Conservation (phyloP, 2,329 filamentous ascomycete species). For the Trichophyton mentagrophytes region DNA sequence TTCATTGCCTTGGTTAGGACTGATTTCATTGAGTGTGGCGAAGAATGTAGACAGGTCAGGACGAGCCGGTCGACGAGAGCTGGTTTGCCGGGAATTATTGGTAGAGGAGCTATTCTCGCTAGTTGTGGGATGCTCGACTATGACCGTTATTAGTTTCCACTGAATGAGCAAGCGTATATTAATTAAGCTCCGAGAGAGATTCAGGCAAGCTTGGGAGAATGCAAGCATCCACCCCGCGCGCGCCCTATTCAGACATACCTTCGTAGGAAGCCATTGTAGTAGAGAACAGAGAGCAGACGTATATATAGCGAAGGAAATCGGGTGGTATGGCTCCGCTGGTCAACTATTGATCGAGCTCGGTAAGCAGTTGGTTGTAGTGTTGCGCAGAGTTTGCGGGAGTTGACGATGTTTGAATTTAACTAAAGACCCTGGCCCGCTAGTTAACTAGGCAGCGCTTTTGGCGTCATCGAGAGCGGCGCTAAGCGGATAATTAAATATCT, state of each 20-base stretch:
- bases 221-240: background rate
- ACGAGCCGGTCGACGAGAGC: conserved; percentile 35
- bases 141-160: conserved; percentile 1
- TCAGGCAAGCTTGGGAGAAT: background rate
- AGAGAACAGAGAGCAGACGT: background rate
- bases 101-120: conserved; percentile 18
- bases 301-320: background rate
- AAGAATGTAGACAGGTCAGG: conserved; percentile 56
- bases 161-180: background rate
- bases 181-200: conserved; percentile 4
- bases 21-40: conserved; percentile 46
- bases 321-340: background rate
- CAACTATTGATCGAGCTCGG: background rate
- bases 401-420: background rate
- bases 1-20: conserved; percentile 35
- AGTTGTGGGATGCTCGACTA: conserved; percentile 33
- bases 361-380: background rate
- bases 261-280: conserved; percentile 32
- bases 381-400: background rate
- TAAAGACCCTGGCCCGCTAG: background rate
- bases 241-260: conserved; percentile 17
- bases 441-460: background rate
- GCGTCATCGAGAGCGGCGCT: background rate
- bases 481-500: background rate
- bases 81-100: conserved; percentile 8